Base-by-base conservation (phyloP, 1,139 yeast species). In the Geotrichum candidum region DNA sequence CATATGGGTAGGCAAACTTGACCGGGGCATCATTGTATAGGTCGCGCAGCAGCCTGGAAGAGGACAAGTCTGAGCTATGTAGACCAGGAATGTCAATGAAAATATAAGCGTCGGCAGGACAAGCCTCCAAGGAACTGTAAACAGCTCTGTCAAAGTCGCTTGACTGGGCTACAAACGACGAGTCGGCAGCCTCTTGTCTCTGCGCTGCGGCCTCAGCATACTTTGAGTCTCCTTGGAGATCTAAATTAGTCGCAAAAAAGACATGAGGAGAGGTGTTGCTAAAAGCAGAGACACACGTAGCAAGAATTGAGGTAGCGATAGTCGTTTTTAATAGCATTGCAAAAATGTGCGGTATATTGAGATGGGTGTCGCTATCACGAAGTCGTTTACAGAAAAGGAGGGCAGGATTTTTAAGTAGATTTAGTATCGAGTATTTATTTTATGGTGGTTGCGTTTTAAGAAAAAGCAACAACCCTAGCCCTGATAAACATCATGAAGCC, bases 61-160 rank as follows among this genome's bases (percentile, higher is more conserved):
- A 62, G 27, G 67, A 66, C 45, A 77, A 61, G 65, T 75, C 76
- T 31, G 74, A 66, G 54, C 72, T 72, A 53, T 68, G 69, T 51
- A 74, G 69, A 22, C 74, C 73, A 25, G 75, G 75, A 65, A 76
- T 77, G 61, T 68, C 66, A 38, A 76, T 75, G 51, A 77, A 66
- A 51, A 77, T 67, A 64, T 75, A 77, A 13, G 76, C 72, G 65
- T 75, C 76, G 63, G 75, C 75, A 7, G 69, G 66, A 66, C 79
- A 75, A 18, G 65, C 67, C 18, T 66, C 62, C 35, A 71, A 63
- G 22, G 71, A 67, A 56, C 65, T 57, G 50, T 53, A 58, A 23
- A 66, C 66, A 15, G 64, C 63, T 51, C 58, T 51, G 58, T 65
- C 63, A 48, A 64, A 65, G 29, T 63, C 64, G 18, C 53, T 51